Evolutionary conservation across 2,329 filamentous ascomycete genomes (phyloP).

Genomic region (Sporothrix globosa): DNA sequence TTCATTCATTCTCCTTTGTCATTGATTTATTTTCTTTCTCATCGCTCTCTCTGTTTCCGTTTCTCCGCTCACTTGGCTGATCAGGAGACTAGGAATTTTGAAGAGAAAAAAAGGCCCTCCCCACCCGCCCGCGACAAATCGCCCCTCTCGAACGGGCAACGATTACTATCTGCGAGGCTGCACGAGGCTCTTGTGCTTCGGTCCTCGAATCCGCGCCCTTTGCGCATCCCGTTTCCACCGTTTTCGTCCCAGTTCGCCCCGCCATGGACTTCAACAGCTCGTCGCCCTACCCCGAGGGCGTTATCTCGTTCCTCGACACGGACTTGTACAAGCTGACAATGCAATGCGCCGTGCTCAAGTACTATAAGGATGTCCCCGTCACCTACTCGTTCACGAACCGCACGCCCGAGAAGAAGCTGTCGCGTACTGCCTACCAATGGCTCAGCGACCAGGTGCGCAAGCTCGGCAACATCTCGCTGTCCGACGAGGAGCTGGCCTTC

Average conservation of each 20-base stretch:
- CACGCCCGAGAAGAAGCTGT: conserved; percentile 90
- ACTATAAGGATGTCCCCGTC: conserved; percentile 80
- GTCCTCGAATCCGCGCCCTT: background rate
- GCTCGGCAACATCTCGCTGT: conserved; percentile 78
- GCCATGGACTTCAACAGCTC: conserved; percentile 69
- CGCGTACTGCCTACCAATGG: conserved; percentile 81
- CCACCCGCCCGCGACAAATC: background rate
- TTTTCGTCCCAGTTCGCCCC: background rate
- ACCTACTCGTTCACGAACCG: conserved; percentile 95
- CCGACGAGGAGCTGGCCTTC: conserved; percentile 77
- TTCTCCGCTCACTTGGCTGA: conserved; percentile 17
- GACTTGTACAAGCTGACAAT: conserved; percentile 96
- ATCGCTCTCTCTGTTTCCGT: background rate
- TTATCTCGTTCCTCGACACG: conserved; percentile 81
- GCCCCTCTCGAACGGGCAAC: conserved; percentile 8
- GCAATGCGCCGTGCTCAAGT: conserved; percentile 95
- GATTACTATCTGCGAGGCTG: background rate
- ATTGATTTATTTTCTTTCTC: background rate
- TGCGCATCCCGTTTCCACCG: background rate
- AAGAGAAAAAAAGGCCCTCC: background rate
- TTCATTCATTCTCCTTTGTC: background rate
- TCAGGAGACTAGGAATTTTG: background rate
- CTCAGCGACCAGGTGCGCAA: conserved; percentile 80
- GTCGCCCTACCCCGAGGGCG: conserved; percentile 70
- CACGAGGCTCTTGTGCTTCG: background rate